A percentile compares a stretch with the other conserved stretches of the same genome.
phyloP scores from a whole-genome alignment of 257 asterid species.

The Solanum sitiens region DNA sequence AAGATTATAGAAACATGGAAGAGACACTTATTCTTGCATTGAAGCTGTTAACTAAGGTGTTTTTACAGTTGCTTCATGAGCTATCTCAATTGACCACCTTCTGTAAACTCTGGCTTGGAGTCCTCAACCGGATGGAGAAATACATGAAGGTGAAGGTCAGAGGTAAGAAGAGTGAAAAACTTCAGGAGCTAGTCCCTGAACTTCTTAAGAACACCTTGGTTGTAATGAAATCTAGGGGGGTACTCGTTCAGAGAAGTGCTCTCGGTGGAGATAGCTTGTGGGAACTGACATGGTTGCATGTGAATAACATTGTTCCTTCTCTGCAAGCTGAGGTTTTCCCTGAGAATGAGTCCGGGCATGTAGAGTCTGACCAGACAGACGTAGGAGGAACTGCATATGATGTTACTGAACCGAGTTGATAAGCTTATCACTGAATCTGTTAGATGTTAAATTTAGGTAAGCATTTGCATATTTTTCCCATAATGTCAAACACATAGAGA shows the following conservation, averaged over 20 bases:
- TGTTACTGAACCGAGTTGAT: constrained; percentile 11
- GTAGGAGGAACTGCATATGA: not conserved
- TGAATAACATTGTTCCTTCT: constrained; percentile 67
- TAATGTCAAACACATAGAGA: constrained; percentile 1
- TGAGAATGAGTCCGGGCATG: constrained; percentile 33
- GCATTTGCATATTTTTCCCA: constrained; percentile 10
- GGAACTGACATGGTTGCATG: constrained; percentile 95
- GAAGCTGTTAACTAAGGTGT: constrained; percentile 65
- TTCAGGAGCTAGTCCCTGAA: constrained; percentile 80
- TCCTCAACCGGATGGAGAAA: constrained; percentile 78
- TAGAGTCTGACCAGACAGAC: constrained; percentile 11
- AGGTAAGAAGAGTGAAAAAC: constrained; percentile 67
- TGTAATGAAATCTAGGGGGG: constrained; percentile 81
- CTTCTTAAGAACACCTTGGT: constrained; percentile 65
- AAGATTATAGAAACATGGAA: constrained; percentile 79
- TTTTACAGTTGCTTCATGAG: constrained; percentile 39
- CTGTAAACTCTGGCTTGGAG: constrained; percentile 86
- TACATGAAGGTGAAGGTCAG: constrained; percentile 64
- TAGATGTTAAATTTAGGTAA: not conserved
- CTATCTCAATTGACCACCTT: constrained; percentile 57
- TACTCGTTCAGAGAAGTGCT: constrained; percentile 65
- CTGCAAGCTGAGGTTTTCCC: constrained; percentile 66
- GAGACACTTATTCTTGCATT: constrained; percentile 78
- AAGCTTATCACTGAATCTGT: not conserved
- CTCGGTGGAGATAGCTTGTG: constrained; percentile 86